Conservation (phyloP, 1,284 basidiomycete species). For the Apiotrichum porosum region DNA sequence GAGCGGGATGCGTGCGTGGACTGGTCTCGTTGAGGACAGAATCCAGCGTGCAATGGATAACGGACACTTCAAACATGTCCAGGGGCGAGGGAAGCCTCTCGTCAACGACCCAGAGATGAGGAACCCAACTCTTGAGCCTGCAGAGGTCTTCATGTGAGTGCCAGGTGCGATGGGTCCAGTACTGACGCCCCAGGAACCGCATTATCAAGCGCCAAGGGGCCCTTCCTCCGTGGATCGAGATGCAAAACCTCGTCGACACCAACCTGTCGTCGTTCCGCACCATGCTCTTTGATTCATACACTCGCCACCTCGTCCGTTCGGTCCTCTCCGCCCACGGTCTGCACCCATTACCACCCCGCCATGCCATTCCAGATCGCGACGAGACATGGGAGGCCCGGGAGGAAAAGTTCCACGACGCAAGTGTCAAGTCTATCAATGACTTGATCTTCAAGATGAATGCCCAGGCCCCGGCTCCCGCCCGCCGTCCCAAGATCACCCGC, state of each 20-base stretch:
- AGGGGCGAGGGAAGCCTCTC: conserved; percentile 70
- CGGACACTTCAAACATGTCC: conserved; percentile 68
- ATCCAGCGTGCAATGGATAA: conserved; percentile 58
- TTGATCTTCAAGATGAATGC: conserved; percentile 73
- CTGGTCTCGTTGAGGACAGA: conserved; percentile 67
- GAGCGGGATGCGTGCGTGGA: conserved; percentile 66
- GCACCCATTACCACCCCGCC: conserved; percentile 44
- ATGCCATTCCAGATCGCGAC: conserved; percentile 59
- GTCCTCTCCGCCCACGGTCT: conserved; percentile 51
- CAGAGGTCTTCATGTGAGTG: conserved; percentile 61
- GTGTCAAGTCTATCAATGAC: conserved; percentile 66
- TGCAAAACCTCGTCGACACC: conserved; percentile 63
- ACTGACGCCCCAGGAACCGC: conserved; percentile 58
- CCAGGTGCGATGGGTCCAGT: too few species aligned
- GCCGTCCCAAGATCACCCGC: conserved; percentile 58
- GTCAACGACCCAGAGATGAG: conserved; percentile 58
- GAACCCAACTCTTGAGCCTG: conserved; percentile 67
- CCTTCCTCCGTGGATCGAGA: conserved; percentile 84
- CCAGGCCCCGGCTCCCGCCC: conserved; percentile 67
- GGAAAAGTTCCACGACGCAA: conserved; percentile 63
- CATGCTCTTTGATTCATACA: conserved; percentile 52
- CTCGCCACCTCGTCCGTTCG: conserved; percentile 60
- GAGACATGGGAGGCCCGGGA: conserved; percentile 69
- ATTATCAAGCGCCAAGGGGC: conserved; percentile 80
- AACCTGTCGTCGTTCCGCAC: conserved; percentile 61